Evolutionary conservation across 163 green algal species (phyloP).

Genomic region (Chloromonas sp.): DNA sequence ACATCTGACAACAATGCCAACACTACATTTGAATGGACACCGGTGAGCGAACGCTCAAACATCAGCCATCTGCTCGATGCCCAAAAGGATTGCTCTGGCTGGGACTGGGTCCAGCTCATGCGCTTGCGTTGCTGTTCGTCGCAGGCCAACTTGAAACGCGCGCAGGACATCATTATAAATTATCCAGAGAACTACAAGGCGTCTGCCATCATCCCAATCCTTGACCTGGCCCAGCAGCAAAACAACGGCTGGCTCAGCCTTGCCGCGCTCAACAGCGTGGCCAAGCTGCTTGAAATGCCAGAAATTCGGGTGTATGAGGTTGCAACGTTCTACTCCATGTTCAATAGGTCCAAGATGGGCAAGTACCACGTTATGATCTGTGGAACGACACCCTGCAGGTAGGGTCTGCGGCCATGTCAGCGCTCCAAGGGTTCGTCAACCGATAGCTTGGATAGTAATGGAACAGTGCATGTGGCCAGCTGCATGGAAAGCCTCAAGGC

Average conservation of each 20-base stretch:
- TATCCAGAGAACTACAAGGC: constrained; percentile 97
- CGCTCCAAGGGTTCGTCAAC: not conserved
- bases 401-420: constrained; percentile 1
- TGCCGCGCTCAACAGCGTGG: constrained; percentile 86
- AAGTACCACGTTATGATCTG: constrained; percentile 98
- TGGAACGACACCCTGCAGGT: constrained; percentile 94
- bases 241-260: constrained; percentile 90
- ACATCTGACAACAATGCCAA: constrained; percentile 73
- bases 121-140: not conserved
- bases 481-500: constrained; percentile 20
- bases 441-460: too few species aligned
- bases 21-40: constrained; percentile 84
- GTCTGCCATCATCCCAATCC: constrained; percentile 88
- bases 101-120: too few species aligned
- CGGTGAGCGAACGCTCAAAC: constrained; percentile 12
- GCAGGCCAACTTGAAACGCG: constrained; percentile 41
- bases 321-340: constrained; percentile 99
- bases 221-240: constrained; percentile 96
- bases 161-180: constrained; percentile 67
- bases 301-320: constrained; percentile 72
- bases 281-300: constrained; percentile 58
- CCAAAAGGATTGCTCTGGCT: too few species aligned
- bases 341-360: constrained; percentile 93
- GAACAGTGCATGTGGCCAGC: not conserved
- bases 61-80: not conserved